phyloP scores from a whole-genome alignment of 2,329 filamentous ascomycete species.

The Diaporthe citrichinensis region DNA sequence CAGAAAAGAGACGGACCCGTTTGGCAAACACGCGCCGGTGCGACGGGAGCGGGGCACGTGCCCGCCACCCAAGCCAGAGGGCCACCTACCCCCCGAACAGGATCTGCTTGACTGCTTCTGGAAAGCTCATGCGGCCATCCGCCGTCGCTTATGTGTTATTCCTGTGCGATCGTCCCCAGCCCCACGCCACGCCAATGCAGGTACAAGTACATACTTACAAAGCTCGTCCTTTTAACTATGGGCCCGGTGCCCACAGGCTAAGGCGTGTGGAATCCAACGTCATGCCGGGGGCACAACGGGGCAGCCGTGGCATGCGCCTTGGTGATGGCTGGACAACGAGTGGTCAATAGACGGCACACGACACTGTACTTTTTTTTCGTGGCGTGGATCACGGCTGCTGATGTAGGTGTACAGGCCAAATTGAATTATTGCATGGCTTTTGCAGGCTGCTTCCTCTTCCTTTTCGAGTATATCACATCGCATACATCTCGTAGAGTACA shows the following conservation, averaged over 20 bases:
- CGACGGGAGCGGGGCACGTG: constrained; percentile 31
- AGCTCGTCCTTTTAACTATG: constrained; percentile 22
- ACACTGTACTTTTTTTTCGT: background rate
- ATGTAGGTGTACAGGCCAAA: background rate
- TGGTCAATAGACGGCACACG: background rate
- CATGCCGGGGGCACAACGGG: background rate
- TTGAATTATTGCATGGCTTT: constrained; percentile 18
- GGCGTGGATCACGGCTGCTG: background rate
- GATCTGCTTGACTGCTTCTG: constrained; percentile 18
- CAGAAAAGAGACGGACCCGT: background rate
- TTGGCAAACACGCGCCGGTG: constrained; percentile 15
- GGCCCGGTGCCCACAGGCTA: background rate
- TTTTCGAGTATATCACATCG: constrained; percentile 11
- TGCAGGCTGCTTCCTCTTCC: constrained; percentile 6
- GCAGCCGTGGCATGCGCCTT: background rate
- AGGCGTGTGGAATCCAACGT: constrained; percentile 20
- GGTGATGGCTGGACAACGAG: background rate
- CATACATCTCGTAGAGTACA: constrained; percentile 31
- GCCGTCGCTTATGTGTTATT: constrained; percentile 27
- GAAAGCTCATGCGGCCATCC: constrained; percentile 30
- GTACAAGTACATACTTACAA: constrained; percentile 5
- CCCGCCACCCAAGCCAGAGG: background rate
- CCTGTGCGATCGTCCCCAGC: constrained; percentile 27
- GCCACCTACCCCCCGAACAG: background rate
- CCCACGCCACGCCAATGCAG: constrained; percentile 33